phyloP scores from a whole-genome alignment of 2,329 filamentous ascomycete species.

The Bipolaris sorokiniana region DNA sequence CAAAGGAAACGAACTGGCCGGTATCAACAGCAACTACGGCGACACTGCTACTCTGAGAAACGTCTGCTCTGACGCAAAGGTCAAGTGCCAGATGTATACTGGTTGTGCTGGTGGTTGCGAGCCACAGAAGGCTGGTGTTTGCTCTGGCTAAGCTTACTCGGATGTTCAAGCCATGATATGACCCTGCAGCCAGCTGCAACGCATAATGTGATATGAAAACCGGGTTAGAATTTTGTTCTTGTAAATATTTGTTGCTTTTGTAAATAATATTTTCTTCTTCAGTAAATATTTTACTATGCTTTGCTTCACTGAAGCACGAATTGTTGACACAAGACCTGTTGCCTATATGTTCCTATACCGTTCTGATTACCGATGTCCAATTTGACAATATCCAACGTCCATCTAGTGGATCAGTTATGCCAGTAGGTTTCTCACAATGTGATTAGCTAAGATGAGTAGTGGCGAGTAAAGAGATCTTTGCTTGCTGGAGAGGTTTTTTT shows the following conservation, averaged over 20 bases:
- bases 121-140: slow-evolving; percentile 33
- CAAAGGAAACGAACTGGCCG: slow-evolving; percentile 51
- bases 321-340: background rate
- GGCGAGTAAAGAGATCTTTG: background rate
- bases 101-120: slow-evolving; percentile 37
- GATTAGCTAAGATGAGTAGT: background rate
- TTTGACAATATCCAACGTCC: no score
- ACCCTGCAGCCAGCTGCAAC: background rate
- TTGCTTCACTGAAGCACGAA: background rate
- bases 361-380: no score
- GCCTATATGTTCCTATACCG: no score
- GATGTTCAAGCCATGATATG: background rate
- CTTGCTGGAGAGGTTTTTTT: background rate
- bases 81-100: slow-evolving; percentile 38
- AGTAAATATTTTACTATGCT: background rate
- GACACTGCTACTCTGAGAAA: slow-evolving; percentile 52
- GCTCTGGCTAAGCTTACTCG: slow-evolving; percentile 25
- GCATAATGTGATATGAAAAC: no score
- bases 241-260: background rate
- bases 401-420: background rate
- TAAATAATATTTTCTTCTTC: slow-evolving; percentile 3
- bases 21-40: slow-evolving; percentile 59
- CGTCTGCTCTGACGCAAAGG: slow-evolving; percentile 30
- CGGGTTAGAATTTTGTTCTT: background rate
- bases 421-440: background rate